Evolutionary conservation across 2,329 filamentous ascomycete species (phyloP).

Genomic region (Camillea tinctor): DNA sequence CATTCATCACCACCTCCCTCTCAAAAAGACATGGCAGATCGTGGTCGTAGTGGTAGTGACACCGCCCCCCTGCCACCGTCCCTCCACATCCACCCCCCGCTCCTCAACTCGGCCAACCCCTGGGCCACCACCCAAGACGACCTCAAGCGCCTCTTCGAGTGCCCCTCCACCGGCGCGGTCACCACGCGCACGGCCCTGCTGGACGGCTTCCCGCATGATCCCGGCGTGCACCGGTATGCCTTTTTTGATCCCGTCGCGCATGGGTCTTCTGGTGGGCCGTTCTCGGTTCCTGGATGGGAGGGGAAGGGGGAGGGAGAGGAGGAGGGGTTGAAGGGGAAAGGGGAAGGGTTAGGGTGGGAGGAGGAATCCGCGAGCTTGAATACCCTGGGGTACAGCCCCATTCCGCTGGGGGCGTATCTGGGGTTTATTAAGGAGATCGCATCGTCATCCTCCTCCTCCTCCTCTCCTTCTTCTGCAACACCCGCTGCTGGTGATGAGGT

Average conservation of each 20-base stretch:
- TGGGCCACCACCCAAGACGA: slow-evolving; percentile 69
- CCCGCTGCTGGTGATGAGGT: neutral
- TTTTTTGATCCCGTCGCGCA: slow-evolving; percentile 56
- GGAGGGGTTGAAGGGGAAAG: no score
- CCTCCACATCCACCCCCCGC: slow-evolving; percentile 58
- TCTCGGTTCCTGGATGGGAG: slow-evolving; percentile 17
- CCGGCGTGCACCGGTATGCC: slow-evolving; percentile 59
- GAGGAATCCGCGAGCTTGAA: slow-evolving; percentile 56
- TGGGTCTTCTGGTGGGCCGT: neutral
- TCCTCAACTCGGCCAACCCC: slow-evolving; percentile 73
- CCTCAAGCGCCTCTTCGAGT: slow-evolving; percentile 59
- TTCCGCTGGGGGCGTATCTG: slow-evolving; percentile 59
- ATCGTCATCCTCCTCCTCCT: slow-evolving; percentile 52
- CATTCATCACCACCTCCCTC: no score
- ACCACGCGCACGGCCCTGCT: slow-evolving; percentile 71
- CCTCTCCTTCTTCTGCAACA: no score
- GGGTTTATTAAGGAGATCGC: slow-evolving; percentile 54
- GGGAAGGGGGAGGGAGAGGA: no score
- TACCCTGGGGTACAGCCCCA: slow-evolving; percentile 71
- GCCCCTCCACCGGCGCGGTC: slow-evolving; percentile 66
- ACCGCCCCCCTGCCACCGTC: slow-evolving; percentile 47
- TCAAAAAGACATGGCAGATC: neutral
- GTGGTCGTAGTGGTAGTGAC: neutral
- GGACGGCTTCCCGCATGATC: slow-evolving; percentile 62
- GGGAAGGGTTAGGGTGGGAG: no score